phyloP scores from a whole-genome alignment of 2,329 filamentous ascomycete species.

The Mollisiaceae sp. region DNA sequence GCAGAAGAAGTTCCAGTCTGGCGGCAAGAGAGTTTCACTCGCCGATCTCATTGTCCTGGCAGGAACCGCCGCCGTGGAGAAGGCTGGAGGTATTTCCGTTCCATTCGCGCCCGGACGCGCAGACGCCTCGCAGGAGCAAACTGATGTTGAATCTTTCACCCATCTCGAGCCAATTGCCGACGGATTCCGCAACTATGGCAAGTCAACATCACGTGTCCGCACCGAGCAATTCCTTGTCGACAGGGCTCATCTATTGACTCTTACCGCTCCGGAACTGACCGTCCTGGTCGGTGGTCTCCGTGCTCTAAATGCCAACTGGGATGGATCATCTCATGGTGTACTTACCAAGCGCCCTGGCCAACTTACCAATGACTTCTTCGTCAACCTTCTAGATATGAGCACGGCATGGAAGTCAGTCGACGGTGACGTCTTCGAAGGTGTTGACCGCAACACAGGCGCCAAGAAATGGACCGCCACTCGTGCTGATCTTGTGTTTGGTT shows the following conservation, averaged over 20 bases:
- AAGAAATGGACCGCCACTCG: slow-evolving; percentile 75
- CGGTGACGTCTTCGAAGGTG: slow-evolving; percentile 66
- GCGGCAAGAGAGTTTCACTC: slow-evolving; percentile 75
- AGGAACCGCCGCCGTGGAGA: slow-evolving; percentile 73
- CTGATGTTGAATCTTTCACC: slow-evolving; percentile 66
- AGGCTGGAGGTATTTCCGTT: slow-evolving; percentile 68
- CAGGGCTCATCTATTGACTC: slow-evolving; percentile 71
- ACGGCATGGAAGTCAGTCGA: slow-evolving; percentile 66
- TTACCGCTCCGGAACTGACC: slow-evolving; percentile 73
- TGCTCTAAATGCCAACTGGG: slow-evolving; percentile 71
- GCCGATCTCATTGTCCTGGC: slow-evolving; percentile 79
- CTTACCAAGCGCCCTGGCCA: slow-evolving; percentile 70
- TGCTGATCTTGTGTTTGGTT: slow-evolving; percentile 72
- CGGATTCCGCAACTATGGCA: slow-evolving; percentile 81
- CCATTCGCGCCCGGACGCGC: slow-evolving; percentile 76
- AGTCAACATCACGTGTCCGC: slow-evolving; percentile 62
- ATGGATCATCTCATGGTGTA: slow-evolving; percentile 70
- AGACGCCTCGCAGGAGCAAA: slow-evolving; percentile 75
- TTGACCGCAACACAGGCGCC: slow-evolving; percentile 67
- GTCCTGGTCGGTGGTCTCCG: slow-evolving; percentile 76
- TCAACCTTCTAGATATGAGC: slow-evolving; percentile 73
- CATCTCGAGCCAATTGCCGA: slow-evolving; percentile 74
- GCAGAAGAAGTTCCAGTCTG: slow-evolving; percentile 62
- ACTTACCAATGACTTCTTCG: slow-evolving; percentile 82
- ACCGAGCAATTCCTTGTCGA: slow-evolving; percentile 76